Evolutionary conservation across 2,329 filamentous ascomycete species (phyloP).

Genomic region (Ascochyta lentis): DNA sequence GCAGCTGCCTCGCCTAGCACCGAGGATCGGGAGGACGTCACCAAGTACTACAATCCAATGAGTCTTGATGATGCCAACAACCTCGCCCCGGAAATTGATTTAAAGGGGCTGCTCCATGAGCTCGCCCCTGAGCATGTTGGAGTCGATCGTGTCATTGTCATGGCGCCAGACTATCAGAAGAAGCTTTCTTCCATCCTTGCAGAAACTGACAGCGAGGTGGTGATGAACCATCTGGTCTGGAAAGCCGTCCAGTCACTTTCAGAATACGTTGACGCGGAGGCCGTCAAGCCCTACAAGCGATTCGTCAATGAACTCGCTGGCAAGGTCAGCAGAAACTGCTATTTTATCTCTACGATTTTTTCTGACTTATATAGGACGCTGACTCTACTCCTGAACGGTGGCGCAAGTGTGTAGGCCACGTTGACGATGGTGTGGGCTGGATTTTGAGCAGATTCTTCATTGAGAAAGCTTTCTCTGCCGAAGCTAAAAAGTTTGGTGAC

Average conservation of each 20-base stretch:
- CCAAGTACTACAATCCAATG: constrained; percentile 71
- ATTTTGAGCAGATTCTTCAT: constrained; percentile 75
- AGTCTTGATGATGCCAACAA: constrained; percentile 62
- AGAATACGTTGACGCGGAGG: constrained; percentile 63
- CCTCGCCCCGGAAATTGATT: constrained; percentile 63
- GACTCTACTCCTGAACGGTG: constrained; percentile 69
- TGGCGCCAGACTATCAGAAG: constrained; percentile 66
- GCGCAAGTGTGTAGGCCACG: constrained; percentile 67
- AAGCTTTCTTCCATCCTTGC: constrained; percentile 64
- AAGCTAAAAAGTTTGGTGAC: constrained; percentile 71
- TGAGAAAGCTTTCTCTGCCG: constrained; percentile 70
- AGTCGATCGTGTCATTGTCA: constrained; percentile 63
- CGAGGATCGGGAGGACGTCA: constrained; percentile 67
- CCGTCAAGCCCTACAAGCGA: constrained; percentile 64
- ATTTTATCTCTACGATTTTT: constrained; percentile 21
- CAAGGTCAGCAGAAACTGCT: constrained; percentile 42
- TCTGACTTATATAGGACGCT: constrained; percentile 53
- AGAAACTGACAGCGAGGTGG: constrained; percentile 60
- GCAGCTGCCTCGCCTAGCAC: constrained; percentile 65
- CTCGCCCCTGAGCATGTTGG: constrained; percentile 61
- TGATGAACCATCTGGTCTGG: constrained; percentile 71
- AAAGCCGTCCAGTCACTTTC: constrained; percentile 64
- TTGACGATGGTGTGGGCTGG: constrained; percentile 68
- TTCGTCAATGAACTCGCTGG: constrained; percentile 68
- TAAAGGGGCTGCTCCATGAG: constrained; percentile 60